phyloP scores from a whole-genome alignment of 139 green algal species.

The Closterium sp. region DNA sequence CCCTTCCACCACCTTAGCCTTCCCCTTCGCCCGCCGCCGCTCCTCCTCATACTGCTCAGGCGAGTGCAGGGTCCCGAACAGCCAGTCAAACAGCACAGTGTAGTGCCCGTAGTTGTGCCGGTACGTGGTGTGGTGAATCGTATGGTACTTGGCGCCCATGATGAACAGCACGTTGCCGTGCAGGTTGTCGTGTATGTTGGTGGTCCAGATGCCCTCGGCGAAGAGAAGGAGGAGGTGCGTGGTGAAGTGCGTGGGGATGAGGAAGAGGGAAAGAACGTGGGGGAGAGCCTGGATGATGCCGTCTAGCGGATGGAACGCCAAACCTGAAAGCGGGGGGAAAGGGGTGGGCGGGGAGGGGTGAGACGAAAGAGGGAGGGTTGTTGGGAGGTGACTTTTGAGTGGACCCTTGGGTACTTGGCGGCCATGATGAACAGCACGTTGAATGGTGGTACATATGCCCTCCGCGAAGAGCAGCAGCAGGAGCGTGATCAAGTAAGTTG shows the following conservation, averaged over 20 bases:
- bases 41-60: constrained; percentile 17
- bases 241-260: constrained; percentile 87
- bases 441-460: constrained; percentile 91
- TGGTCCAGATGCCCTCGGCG: constrained; percentile 87
- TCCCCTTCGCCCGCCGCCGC: neutral
- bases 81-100: constrained; percentile 80
- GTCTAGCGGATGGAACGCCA: constrained; percentile 86
- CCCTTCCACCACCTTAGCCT: neutral
- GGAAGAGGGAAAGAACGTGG: constrained; percentile 77
- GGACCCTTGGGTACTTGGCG: neutral
- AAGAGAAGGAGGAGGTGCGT: constrained; percentile 93
- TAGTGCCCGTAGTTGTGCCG: constrained; percentile 96
- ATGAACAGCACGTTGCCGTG: constrained; percentile 77
- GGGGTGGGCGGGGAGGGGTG: neutral
- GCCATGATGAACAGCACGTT: neutral
- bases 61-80: constrained; percentile 68
- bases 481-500: constrained; percentile 89
- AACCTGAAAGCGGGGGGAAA: constrained; percentile 50
- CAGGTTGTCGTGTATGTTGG: constrained; percentile 94
- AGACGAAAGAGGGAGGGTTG: neutral
- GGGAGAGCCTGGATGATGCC: constrained; percentile 73
- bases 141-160: constrained; percentile 95
- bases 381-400: neutral
- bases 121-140: constrained; percentile 94
- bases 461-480: constrained; percentile 91